Conservation (phyloP, 495 filamentous ascomycete genomes). For the Lentithecium fluviatile region DNA sequence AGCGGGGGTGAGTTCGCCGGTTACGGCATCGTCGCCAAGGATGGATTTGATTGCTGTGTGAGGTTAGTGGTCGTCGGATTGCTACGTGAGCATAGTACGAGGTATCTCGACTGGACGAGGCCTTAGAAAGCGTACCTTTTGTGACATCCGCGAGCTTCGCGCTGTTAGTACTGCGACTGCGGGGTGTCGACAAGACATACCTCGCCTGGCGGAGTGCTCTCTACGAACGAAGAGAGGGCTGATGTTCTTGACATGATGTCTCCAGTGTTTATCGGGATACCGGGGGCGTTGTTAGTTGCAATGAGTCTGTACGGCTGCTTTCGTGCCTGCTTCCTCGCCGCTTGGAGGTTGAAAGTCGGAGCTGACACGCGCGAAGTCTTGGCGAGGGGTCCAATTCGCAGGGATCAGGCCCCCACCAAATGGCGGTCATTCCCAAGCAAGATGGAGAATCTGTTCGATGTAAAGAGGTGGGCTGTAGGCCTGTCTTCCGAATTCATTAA, state of each 20-base stretch:
- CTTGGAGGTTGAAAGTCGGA: not conserved
- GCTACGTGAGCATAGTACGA: not conserved
- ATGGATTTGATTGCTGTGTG: slow-evolving; percentile 81
- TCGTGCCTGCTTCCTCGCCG: not conserved
- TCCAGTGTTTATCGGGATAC: not conserved
- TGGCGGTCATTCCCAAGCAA: too few species aligned
- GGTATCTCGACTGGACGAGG: slow-evolving; percentile 1
- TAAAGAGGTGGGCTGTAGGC: too few species aligned
- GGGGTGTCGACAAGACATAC: slow-evolving; percentile 52
- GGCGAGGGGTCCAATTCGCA: slow-evolving; percentile 13
- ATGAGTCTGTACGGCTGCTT: too few species aligned
- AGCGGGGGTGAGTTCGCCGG: slow-evolving; percentile 71
- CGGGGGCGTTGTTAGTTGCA: too few species aligned
- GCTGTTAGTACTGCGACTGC: not conserved
- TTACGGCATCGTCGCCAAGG: slow-evolving; percentile 66
- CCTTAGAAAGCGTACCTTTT: slow-evolving; percentile 59
- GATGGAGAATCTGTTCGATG: too few species aligned
- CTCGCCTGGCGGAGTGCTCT: slow-evolving; percentile 96
- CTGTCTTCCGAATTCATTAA: too few species aligned
- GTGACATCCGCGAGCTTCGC: slow-evolving; percentile 82
- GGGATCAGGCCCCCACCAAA: not conserved
- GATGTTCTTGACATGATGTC: slow-evolving; percentile 38
- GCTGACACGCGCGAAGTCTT: slow-evolving; percentile 14
- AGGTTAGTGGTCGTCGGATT: not conserved
- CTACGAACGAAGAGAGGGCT: slow-evolving; percentile 70